Conservation (phyloP, 805 yeast species). For the Metschnikowia vanudenii region DNA sequence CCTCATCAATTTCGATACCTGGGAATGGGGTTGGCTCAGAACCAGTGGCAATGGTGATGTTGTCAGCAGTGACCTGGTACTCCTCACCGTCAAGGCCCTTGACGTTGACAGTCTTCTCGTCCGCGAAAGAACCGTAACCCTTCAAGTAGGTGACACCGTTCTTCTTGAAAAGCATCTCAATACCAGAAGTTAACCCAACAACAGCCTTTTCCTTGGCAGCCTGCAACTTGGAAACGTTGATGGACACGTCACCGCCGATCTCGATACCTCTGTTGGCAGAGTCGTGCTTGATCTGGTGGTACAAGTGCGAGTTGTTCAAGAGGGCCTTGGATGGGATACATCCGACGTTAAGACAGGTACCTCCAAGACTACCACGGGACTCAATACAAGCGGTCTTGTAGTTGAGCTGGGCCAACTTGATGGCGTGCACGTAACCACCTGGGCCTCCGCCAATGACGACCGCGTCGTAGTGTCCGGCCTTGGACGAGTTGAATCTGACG, state of each 20-base stretch:
- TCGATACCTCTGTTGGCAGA: slow-evolving; percentile 88
- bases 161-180: slow-evolving; percentile 92
- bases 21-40: slow-evolving; percentile 99
- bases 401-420: slow-evolving; percentile 97
- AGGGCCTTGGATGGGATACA: slow-evolving; percentile 98
- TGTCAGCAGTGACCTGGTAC: slow-evolving; percentile 71
- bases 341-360: slow-evolving; percentile 98
- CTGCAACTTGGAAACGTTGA: slow-evolving; percentile 79
- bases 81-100: slow-evolving; percentile 87
- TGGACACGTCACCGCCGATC: slow-evolving; percentile 64
- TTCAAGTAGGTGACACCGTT: slow-evolving; percentile 92
- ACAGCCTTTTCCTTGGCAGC: slow-evolving; percentile 92
- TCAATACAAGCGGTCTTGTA: slow-evolving; percentile 94
- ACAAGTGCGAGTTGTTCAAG: slow-evolving; percentile 90
- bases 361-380: slow-evolving; percentile 94
- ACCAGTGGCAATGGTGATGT: slow-evolving; percentile 95
- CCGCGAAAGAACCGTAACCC: slow-evolving; percentile 86
- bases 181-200: slow-evolving; percentile 85
- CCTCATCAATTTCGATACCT: slow-evolving; percentile 93
- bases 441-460: slow-evolving; percentile 99
- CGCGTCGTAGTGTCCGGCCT: slow-evolving; percentile 70
- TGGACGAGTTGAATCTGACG: slow-evolving; percentile 42
- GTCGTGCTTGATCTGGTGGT: slow-evolving; percentile 85
- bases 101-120: slow-evolving; percentile 74
- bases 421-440: slow-evolving; percentile 99